Evolutionary conservation across 2,329 filamentous ascomycete genomes (phyloP).

Genomic region (Fusarium sp.): DNA sequence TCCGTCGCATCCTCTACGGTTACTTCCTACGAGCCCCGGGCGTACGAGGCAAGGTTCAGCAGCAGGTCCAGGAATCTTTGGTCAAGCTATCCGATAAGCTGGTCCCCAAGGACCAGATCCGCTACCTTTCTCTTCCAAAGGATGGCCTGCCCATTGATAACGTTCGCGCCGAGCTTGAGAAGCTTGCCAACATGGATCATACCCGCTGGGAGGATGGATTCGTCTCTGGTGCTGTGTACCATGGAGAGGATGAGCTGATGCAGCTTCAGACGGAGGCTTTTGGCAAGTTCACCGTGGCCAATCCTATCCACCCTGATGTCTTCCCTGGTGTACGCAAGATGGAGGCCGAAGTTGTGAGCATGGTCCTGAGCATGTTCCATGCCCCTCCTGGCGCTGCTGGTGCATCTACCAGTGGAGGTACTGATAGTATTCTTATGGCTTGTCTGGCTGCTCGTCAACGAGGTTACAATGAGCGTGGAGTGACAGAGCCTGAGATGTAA

Average conservation of each 20-base stretch:
- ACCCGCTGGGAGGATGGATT: constrained; percentile 96
- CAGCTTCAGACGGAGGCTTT: constrained; percentile 93
- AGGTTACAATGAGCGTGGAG: constrained; percentile 84
- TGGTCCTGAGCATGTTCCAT: constrained; percentile 92
- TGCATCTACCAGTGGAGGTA: constrained; percentile 91
- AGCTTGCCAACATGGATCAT: constrained; percentile 88
- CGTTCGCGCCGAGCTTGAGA: constrained; percentile 82
- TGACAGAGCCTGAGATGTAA: constrained; percentile 95
- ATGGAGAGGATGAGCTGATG: constrained; percentile 86
- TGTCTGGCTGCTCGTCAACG: constrained; percentile 92
- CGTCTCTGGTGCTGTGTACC: constrained; percentile 95
- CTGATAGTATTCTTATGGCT: constrained; percentile 97
- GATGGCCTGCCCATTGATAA: constrained; percentile 86
- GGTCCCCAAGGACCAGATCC: constrained; percentile 77
- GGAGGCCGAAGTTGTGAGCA: constrained; percentile 97
- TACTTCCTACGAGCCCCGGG: constrained; percentile 89
- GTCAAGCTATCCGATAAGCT: constrained; percentile 87
- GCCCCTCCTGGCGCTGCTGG: constrained; percentile 87
- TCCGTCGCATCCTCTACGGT: constrained; percentile 82
- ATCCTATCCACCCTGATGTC: constrained; percentile 97
- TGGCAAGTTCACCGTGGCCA: constrained; percentile 92
- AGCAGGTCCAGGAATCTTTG: constrained; percentile 84
- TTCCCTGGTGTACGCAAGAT: constrained; percentile 99
- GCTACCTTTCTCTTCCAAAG: constrained; percentile 82
- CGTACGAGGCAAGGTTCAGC: constrained; percentile 86